Conservation (phyloP, 75 land plant species). For the Cryptomeria japonica region DNA sequence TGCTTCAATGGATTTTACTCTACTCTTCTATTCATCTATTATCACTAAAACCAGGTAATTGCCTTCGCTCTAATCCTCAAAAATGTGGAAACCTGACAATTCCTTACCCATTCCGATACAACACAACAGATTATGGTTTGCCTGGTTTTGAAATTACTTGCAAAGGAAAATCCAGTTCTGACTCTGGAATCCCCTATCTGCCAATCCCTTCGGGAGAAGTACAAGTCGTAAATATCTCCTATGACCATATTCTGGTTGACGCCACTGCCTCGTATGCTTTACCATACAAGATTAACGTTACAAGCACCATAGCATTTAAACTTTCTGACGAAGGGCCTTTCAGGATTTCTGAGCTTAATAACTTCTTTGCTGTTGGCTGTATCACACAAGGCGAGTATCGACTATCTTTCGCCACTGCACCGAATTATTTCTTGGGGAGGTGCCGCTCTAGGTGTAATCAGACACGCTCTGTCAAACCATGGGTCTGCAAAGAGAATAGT, state of each 20-base stretch:
- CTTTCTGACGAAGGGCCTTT: neutral
- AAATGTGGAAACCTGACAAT: too few relatives aligned
- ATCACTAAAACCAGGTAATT: too few relatives aligned
- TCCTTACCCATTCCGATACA: too few relatives aligned
- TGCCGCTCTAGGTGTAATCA: neutral
- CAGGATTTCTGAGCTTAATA: neutral
- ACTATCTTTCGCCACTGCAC: neutral
- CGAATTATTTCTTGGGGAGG: rapidly evolving
- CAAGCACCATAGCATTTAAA: neutral
- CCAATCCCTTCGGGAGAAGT: too few relatives aligned
- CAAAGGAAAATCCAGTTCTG: neutral
- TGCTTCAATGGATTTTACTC: too few relatives aligned
- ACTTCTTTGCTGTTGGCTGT: neutral
- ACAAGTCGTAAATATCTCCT: too few relatives aligned
- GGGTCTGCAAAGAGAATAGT: neutral
- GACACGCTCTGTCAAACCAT: neutral
- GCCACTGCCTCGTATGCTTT: neutral
- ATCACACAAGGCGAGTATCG: neutral
- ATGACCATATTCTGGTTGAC: too few relatives aligned
- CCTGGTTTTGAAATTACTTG: too few relatives aligned
- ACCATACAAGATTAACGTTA: neutral
- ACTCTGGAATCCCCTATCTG: too few relatives aligned
- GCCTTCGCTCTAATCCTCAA: too few relatives aligned
- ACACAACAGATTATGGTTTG: too few relatives aligned
- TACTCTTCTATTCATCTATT: too few relatives aligned